A percentile compares a stretch with the other conserved stretches of the same genome.
These are phyloP conservation scores for Daphne laureola DNA, from an alignment of 441 rosid genomes.

Conservation along the genomic window DNA sequence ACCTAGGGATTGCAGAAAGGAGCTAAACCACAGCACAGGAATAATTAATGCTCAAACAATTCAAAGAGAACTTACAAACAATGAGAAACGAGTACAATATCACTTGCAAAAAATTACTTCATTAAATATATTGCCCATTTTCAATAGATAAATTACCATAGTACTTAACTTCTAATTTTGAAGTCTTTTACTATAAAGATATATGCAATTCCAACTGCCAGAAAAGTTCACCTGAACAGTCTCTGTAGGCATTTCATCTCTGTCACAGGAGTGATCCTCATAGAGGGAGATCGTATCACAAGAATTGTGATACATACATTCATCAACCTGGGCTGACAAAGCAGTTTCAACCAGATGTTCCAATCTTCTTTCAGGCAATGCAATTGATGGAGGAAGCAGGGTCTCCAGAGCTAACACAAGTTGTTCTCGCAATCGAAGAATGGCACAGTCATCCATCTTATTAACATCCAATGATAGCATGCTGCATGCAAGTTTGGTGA, in stretches of 20 bases:
- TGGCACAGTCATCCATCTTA: constrained; percentile 25
- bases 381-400: constrained; percentile 53
- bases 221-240: constrained; percentile 59
- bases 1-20: too few species aligned
- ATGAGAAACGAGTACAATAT: not conserved
- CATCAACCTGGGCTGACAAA: constrained; percentile 52
- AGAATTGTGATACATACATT: constrained; percentile 67
- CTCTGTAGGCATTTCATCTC: constrained; percentile 72
- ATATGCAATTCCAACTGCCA: constrained; percentile 7
- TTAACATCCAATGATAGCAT: constrained; percentile 34
- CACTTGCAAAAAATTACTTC: not conserved
- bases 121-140: too few species aligned
- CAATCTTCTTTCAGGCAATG: constrained; percentile 55
- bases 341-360: constrained; percentile 65
- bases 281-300: constrained; percentile 45
- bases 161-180: not conserved
- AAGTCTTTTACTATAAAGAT: not conserved
- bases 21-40: too few species aligned
- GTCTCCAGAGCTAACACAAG: constrained; percentile 47
- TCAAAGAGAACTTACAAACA: not conserved
- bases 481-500: constrained; percentile 46
- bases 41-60: too few species aligned
- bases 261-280: constrained; percentile 63
- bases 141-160: too few species aligned
- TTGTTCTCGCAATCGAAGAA: constrained; percentile 35